Conservation (phyloP, 805 yeast species). For the Candida morakotiae region DNA sequence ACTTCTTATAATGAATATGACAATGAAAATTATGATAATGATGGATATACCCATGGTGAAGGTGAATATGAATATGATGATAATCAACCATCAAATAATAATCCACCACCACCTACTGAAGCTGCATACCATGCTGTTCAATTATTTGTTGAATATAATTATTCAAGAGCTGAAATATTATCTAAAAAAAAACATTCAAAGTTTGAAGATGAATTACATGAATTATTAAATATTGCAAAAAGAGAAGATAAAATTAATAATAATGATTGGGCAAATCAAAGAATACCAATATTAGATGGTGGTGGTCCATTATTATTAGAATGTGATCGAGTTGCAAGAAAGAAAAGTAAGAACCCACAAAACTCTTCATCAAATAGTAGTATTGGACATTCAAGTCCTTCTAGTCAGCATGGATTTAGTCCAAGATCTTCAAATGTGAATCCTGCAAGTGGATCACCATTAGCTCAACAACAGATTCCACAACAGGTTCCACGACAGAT, state of each 20-base stretch:
- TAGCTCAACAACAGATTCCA: too few species aligned
- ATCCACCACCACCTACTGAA: too few species aligned
- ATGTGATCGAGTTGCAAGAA: conserved; percentile 3
- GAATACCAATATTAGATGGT: conserved; percentile 42
- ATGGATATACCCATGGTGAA: too few species aligned
- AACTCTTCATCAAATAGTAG: neutral
- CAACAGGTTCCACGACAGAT: too few species aligned
- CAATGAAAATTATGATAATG: neutral
- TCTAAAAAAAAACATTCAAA: conserved; percentile 28
- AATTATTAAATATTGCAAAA: conserved; percentile 46
- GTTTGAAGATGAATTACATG: conserved; percentile 49
- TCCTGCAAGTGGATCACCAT: too few species aligned
- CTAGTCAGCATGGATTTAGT: too few species aligned
- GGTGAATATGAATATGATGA: neutral
- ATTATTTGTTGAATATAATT: conserved; percentile 37
- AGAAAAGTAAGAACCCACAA: neutral
- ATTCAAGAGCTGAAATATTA: conserved; percentile 34
- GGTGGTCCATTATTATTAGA: conserved; percentile 11
- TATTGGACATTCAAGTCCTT: neutral
- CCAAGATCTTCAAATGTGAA: too few species aligned
- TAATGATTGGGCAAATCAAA: conserved; percentile 53
- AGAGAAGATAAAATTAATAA: conserved; percentile 37
- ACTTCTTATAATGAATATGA: neutral
- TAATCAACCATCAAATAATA: too few species aligned
- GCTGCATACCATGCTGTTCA: neutral